Evolutionary conservation across 2,329 filamentous ascomycete species (phyloP).

Genomic region (Xylariaceae sp.): DNA sequence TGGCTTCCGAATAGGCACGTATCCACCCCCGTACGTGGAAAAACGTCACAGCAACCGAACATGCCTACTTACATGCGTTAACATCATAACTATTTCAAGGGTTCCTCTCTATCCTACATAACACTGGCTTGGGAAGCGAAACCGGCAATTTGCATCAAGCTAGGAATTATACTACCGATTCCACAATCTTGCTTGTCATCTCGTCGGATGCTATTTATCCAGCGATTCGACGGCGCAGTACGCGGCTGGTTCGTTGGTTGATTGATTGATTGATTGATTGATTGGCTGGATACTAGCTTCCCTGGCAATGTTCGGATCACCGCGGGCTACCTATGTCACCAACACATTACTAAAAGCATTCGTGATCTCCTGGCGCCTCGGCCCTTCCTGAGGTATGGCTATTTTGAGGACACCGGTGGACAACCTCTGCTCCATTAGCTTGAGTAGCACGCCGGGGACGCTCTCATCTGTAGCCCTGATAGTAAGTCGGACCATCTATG

Average conservation of each 20-base stretch:
- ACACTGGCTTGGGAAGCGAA: background rate
- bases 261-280: no score
- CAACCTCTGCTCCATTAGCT: conserved; percentile 82
- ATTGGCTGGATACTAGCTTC: conserved; percentile 12
- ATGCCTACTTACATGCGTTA: no score
- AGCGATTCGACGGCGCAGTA: background rate
- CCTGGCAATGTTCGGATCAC: conserved; percentile 16
- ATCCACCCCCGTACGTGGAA: background rate
- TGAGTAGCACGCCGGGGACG: conserved; percentile 74
- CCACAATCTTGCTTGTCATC: background rate
- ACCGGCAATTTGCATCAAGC: background rate
- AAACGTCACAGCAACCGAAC: background rate
- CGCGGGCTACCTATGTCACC: conserved; percentile 37
- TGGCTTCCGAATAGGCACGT: background rate
- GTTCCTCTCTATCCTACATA: no score
- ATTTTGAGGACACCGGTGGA: conserved; percentile 48
- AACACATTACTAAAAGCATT: conserved; percentile 55
- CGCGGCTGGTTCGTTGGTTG: conserved; percentile 10
- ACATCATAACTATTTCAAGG: background rate
- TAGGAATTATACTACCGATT: background rate
- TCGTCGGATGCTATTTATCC: background rate
- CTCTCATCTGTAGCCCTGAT: conserved; percentile 89
- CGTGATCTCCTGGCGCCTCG: conserved; percentile 48
- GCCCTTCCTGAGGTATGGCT: conserved; percentile 39
- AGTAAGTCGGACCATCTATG: conserved; percentile 84